Percentiles rank a stretch among this genome's conserved stretches.
Conservation (phyloP, 208 protist genomes). For the Willaertia magna region DNA sequence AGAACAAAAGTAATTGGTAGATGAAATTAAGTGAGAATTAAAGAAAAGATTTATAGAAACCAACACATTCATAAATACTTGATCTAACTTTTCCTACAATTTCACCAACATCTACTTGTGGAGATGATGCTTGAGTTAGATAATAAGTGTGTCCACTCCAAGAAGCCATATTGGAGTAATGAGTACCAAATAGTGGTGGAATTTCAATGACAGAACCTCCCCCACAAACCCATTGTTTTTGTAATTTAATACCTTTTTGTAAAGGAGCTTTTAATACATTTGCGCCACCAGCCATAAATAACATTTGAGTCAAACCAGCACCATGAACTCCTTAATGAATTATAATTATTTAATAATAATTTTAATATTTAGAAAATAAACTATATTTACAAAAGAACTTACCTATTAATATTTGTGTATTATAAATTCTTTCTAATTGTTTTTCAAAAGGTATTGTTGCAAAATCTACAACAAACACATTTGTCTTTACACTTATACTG, state of each 20-base stretch:
- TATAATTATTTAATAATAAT: too few relatives aligned
- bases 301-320: not conserved
- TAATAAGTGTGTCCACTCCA: not conserved
- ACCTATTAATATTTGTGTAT: not conserved
- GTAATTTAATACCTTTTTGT: not conserved
- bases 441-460: not conserved
- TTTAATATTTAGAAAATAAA: too few relatives aligned
- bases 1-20: not conserved
- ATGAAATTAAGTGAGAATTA: not conserved
- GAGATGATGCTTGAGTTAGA: not conserved
- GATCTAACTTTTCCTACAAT: not conserved
- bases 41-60: not conserved
- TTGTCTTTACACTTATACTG: not conserved
- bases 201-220: not conserved
- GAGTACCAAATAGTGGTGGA: not conserved
- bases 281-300: not conserved
- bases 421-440: not conserved
- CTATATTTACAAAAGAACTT: too few relatives aligned
- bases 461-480: not conserved
- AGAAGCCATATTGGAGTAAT: not conserved
- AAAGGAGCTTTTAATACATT: not conserved
- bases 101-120: not conserved
- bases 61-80: not conserved
- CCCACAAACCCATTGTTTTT: not conserved
- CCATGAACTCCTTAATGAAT: not conserved